Evolutionary conservation across 2,329 filamentous ascomycete genomes (phyloP), one percentile per base, ranked within the genome.

Genomic region (Torrubiella hemipterigena): DNA sequence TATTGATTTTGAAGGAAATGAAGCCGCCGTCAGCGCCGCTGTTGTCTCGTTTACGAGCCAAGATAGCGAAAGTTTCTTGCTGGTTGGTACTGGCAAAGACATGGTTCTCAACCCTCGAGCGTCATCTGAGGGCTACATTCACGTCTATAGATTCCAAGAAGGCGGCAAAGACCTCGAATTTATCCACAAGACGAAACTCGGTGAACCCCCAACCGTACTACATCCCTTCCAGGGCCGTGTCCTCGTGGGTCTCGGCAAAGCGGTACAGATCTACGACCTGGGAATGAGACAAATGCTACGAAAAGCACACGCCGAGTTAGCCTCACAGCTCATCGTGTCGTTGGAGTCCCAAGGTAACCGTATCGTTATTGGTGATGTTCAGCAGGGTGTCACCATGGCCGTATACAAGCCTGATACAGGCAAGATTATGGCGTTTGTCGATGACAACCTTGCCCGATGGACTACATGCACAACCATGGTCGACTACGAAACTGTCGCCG

Each of bases 391-490:
- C 34, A 89, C 81, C 0, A 96, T 83, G 44, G 81, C 93, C 10
- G 87, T 93, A 16, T 96, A 94, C 65, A 96, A 98, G 55, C 78
- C 80, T 26, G 76, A 85, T 42, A 82, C 86, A 42, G 96, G 96
- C 56, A 81, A 81, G 45, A 65, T 98, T 29, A 93, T 98, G 37
- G 82, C 89, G 0, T 98, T 98, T 47, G 83, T 73, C 13, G 91
- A 98, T 50, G 91, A 99, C 51, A 81, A 78, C 6, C 71, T 95
- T 38, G 69, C 86, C 30, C 77, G 91, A 19, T 96, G 87, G 83
- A 93, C 85, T 2, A 93, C 85, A 1, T 82, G 82, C 43, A 81
- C 82, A 1, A 73, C 86, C 3, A 94, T 98, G 85, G 78, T 96
- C 3, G 91, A 99, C 57, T 99, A 98, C 55, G 91, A 98, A 52